Conservation (phyloP, 805 yeast genomes). For the Ogataea ramenticola region DNA sequence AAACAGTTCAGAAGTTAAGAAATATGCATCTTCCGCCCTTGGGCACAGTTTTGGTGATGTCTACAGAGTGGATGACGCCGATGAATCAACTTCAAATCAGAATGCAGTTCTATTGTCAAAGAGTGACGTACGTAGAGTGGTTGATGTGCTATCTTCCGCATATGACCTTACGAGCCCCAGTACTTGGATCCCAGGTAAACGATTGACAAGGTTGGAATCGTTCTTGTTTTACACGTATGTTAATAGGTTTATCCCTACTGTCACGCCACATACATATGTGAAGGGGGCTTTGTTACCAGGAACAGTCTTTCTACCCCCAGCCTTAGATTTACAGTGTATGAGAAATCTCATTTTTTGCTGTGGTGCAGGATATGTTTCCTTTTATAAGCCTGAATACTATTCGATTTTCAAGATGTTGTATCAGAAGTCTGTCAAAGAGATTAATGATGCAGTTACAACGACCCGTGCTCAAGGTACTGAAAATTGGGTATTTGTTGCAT, state of each 20-base stretch:
- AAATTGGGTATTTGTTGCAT: conserved; percentile 5
- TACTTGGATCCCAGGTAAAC: conserved; percentile 4
- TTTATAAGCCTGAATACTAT: conserved; percentile 1
- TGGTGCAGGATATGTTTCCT: conserved; percentile 4
- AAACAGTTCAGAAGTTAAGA: not conserved
- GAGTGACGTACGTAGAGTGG: not conserved
- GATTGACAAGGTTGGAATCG: conserved; percentile 1
- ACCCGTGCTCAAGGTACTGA: conserved; percentile 3
- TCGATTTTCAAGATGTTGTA: not conserved
- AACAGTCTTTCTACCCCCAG: conserved; percentile 3
- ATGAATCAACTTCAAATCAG: not conserved
- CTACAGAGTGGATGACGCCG: no score
- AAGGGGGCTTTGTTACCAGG: conserved; percentile 3
- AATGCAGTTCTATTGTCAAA: not conserved
- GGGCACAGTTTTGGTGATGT: no score
- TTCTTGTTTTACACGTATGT: conserved; percentile 3
- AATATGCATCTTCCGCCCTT: no score
- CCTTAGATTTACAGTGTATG: conserved; percentile 1
- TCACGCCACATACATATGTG: conserved; percentile 1
- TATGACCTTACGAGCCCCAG: conserved; percentile 1
- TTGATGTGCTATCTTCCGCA: not conserved
- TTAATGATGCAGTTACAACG: not conserved
- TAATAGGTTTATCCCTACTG: conserved; percentile 2
- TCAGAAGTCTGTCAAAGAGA: conserved; percentile 1
- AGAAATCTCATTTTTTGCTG: conserved; percentile 3